These are phyloP conservation scores for Podosphaera fusca DNA, from an alignment of 2,329 filamentous ascomycete genomes.

Conservation along the genomic window DNA sequence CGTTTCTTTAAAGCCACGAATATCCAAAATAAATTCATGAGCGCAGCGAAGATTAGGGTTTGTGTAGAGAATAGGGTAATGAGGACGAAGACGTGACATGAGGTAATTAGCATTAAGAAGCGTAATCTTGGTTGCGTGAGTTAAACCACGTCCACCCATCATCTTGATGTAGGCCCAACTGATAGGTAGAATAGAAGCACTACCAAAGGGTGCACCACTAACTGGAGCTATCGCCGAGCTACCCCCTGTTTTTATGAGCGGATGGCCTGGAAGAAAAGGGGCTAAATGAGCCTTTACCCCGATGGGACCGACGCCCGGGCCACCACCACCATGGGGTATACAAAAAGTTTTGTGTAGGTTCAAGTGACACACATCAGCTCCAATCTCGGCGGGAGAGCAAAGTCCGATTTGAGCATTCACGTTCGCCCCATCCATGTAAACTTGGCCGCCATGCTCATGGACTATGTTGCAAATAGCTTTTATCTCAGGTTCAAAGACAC, in stretches of 20 bases:
- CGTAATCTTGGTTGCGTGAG: slow-evolving; percentile 73
- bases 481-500: slow-evolving; percentile 78
- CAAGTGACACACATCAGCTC: slow-evolving; percentile 87
- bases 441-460: slow-evolving; percentile 70
- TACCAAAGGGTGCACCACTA: slow-evolving; percentile 66
- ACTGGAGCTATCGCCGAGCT: slow-evolving; percentile 43
- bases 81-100: slow-evolving; percentile 58
- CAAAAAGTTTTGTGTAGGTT: slow-evolving; percentile 99
- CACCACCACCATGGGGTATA: slow-evolving; percentile 86
- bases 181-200: slow-evolving; percentile 79
- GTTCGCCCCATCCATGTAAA: slow-evolving; percentile 98
- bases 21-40: slow-evolving; percentile 91
- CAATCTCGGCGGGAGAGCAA: slow-evolving; percentile 84
- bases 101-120: slow-evolving; percentile 97
- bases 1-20: slow-evolving; percentile 60
- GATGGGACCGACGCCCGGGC: slow-evolving; percentile 82
- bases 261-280: slow-evolving; percentile 49
- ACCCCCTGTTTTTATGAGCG: slow-evolving; percentile 32
- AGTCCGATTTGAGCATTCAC: slow-evolving; percentile 97
- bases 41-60: slow-evolving; percentile 74
- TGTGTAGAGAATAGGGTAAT: slow-evolving; percentile 86
- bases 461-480: slow-evolving; percentile 71
- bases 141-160: slow-evolving; percentile 62
- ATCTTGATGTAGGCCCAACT: slow-evolving; percentile 88
- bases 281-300: slow-evolving; percentile 67